Percentiles rank a stretch among this genome's conserved stretches.
Conservation (phyloP, 495 filamentous ascomycete species). For the Lasiosphaeriaceae sp. region DNA sequence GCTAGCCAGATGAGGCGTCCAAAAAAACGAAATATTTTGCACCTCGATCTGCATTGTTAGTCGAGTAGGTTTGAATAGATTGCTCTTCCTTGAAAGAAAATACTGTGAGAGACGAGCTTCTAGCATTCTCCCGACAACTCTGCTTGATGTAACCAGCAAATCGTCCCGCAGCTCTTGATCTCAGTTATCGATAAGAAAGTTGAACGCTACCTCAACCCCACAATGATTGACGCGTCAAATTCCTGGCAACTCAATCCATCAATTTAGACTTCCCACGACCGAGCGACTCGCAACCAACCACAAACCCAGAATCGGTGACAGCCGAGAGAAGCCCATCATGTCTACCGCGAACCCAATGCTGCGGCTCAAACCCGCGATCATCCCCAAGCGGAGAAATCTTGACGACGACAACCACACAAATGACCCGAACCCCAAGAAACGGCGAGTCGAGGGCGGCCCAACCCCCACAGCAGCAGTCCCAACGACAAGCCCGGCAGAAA, state of each 20-base stretch:
- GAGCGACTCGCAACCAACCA: background rate
- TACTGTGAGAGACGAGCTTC: no score
- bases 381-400: conserved; percentile 19
- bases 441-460: conserved; percentile 4
- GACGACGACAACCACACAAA: conserved; percentile 8
- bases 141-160: background rate
- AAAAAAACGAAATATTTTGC: no score
- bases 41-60: no score
- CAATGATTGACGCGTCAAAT: conserved; percentile 3
- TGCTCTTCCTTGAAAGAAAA: no score
- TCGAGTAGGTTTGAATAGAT: no score
- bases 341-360: background rate
- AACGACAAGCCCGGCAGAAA: background rate
- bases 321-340: background rate
- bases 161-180: background rate
- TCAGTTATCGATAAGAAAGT: conserved; percentile 8
- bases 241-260: background rate
- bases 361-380: background rate
- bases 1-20: no score
- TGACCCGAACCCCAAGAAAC: conserved; percentile 14
- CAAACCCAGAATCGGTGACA: background rate
- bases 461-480: conserved; percentile 4
- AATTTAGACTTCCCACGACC: background rate
- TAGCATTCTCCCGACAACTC: background rate
- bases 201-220: background rate